Conservation (phyloP, 2,329 filamentous ascomycete species). For the Cladosporium sphaerospermum region DNA sequence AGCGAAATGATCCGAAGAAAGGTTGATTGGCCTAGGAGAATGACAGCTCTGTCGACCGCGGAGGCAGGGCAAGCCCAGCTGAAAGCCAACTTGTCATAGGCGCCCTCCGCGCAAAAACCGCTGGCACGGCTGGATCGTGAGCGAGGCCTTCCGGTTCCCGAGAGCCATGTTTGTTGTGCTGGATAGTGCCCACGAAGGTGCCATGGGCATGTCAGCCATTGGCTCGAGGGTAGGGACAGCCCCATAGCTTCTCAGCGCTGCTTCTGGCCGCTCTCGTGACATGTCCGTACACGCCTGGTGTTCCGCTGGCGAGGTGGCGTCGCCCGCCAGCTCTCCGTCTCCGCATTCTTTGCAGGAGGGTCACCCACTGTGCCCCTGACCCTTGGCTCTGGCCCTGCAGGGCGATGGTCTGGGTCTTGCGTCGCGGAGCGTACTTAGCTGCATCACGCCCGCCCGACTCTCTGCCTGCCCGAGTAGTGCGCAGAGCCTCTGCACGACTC, state of each 20-base stretch:
- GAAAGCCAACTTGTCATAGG: neutral
- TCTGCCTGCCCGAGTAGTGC: slow-evolving; percentile 1
- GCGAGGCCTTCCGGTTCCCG: neutral
- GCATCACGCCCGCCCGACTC: slow-evolving; percentile 11
- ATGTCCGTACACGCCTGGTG: slow-evolving; percentile 8
- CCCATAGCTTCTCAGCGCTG: slow-evolving; percentile 8
- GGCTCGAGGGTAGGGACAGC: neutral
- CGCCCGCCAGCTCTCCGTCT: slow-evolving; percentile 8
- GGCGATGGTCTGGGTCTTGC: slow-evolving; percentile 5
- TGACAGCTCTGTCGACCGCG: neutral
- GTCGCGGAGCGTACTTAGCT: slow-evolving; percentile 10
- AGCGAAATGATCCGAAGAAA: too few relatives aligned
- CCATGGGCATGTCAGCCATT: slow-evolving; percentile 6
- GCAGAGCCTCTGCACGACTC: neutral
- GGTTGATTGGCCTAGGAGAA: too few relatives aligned
- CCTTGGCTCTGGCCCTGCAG: slow-evolving; percentile 11
- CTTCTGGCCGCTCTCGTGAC: slow-evolving; percentile 10
- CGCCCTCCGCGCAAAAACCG: neutral
- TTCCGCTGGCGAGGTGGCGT: slow-evolving; percentile 10
- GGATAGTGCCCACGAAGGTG: slow-evolving; percentile 1
- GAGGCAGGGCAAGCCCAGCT: slow-evolving; percentile 1
- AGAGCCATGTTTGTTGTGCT: neutral
- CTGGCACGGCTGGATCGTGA: neutral
- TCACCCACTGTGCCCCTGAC: slow-evolving; percentile 9
- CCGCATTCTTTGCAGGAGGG: slow-evolving; percentile 11